Evolutionary conservation across 129 eudicot genomes (phyloP), one percentile per base, ranked within the genome.

Genomic region (Chrysanthemum seticuspe): DNA sequence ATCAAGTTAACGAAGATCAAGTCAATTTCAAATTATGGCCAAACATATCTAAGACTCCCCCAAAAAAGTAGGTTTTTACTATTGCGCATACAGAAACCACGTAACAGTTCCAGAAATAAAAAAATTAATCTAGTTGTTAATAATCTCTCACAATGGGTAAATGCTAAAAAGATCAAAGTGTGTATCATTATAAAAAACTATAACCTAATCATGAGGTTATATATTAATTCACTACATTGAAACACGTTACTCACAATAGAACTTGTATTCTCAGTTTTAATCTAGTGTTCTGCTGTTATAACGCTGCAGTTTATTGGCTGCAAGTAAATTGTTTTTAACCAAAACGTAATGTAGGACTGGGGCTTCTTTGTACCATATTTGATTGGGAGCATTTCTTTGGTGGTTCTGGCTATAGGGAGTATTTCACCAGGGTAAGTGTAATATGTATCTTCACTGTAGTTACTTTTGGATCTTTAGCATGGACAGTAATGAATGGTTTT

Each of bases 301-400:
- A 6, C 56, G 76, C 61, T 54, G 67, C 73, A 50, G 70, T 53
- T 53, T 71, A 16, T 72, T 65, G 15, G 14, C n/a, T 55, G 9
- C 31, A 6, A 64, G 36, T 53, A 65, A 54, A 78, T 36, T 27
- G 34, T 50, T 29, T 66, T 0, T 3, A 34, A 59, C 2, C 40
- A 27, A 61, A 58, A 66, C 36, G 63, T 63, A 40, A 61, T 76
- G 21, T 65, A 90, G 99, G 99, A 95, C 68, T 95, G 99, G 99
- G 99, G 99, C 31, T 95, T 95, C 81, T 95, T 95, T 67, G 91
- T 91, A 79, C 99, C 99, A 34, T 95, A 95, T 77, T 81, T 95
- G 77, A 62, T 95, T 66, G 99, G 99, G 56, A 95, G 99, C 83
- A 90, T 90, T 72, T 91, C 99, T 65, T 88, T 95, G 72, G 73